Evolutionary conservation across 805 yeast species (phyloP).

Genomic region (Candida nonsorbophila): DNA sequence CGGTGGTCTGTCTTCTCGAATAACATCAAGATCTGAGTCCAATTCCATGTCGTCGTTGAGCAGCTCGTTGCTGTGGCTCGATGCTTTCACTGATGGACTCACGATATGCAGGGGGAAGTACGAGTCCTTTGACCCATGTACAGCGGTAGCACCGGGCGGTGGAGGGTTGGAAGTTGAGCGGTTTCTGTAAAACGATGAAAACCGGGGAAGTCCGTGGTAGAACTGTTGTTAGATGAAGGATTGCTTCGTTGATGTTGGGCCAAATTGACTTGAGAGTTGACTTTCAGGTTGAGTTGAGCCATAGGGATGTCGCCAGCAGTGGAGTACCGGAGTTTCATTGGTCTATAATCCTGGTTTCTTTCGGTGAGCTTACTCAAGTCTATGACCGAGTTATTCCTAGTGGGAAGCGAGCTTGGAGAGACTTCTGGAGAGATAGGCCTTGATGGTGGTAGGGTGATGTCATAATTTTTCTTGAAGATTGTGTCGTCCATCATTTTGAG

Average conservation of each 20-base stretch:
- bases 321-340: constrained; percentile 34
- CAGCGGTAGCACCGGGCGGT: too few species aligned
- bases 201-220: constrained; percentile 12
- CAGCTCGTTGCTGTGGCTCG: constrained; percentile 3
- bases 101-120: constrained; percentile 23
- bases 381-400: constrained; percentile 35
- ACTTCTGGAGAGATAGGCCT: constrained; percentile 37
- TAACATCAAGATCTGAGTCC: too few species aligned
- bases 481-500: constrained; percentile 33
- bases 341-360: constrained; percentile 31
- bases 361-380: constrained; percentile 29
- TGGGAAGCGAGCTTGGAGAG: constrained; percentile 37
- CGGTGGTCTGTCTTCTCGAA: constrained; percentile 1
- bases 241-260: constrained; percentile 10
- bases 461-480: constrained; percentile 27
- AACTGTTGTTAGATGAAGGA: constrained; percentile 11
- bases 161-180: constrained; percentile 21
- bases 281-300: constrained; percentile 31
- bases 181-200: constrained; percentile 8
- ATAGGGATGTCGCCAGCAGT: constrained; percentile 34
- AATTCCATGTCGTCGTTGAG: constrained; percentile 1
- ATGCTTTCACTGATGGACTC: constrained; percentile 2
- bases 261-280: constrained; percentile 34
- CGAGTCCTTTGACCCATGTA: constrained; percentile 17
- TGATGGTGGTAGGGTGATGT: constrained; percentile 24